phyloP scores from a whole-genome alignment of 2,329 filamentous ascomycete species.

The Periconia macrospinosa region DNA sequence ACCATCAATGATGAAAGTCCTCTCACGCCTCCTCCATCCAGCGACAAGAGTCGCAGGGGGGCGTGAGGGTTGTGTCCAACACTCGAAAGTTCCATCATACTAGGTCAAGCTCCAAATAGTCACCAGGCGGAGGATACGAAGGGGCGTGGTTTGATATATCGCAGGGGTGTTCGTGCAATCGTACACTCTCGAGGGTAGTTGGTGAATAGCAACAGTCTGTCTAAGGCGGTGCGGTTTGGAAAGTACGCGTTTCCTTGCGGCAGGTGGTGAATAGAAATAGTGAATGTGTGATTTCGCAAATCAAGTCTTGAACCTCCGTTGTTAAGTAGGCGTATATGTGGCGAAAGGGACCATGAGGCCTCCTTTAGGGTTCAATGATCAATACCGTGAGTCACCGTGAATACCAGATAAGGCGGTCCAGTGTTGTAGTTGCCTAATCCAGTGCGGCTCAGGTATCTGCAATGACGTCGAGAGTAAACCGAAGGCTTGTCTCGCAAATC shows the following conservation, averaged over 20 bases:
- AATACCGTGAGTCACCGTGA: neutral
- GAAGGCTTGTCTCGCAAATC: no score
- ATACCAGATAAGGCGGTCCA: neutral
- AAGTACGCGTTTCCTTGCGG: no score
- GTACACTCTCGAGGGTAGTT: no score
- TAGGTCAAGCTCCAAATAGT: neutral
- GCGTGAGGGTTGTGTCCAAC: slow-evolving; percentile 34
- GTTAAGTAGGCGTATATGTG: neutral
- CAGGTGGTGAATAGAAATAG: no score
- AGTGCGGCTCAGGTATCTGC: neutral
- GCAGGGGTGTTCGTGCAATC: no score
- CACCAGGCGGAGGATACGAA: neutral
- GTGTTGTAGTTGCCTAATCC: neutral
- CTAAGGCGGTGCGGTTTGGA: no score
- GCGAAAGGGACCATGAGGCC: neutral
- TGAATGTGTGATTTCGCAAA: no score
- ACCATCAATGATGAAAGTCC: slow-evolving; percentile 44
- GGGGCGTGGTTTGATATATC: neutral
- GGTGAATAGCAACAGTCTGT: no score
- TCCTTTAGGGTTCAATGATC: neutral
- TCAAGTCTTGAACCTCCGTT: neutral
- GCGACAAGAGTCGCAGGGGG: slow-evolving; percentile 36
- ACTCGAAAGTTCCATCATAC: slow-evolving; percentile 27
- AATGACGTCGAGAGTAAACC: neutral
- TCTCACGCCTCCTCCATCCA: slow-evolving; percentile 45